phyloP scores from a whole-genome alignment of 257 asterid species.

The Rehmannia glutinosa region DNA sequence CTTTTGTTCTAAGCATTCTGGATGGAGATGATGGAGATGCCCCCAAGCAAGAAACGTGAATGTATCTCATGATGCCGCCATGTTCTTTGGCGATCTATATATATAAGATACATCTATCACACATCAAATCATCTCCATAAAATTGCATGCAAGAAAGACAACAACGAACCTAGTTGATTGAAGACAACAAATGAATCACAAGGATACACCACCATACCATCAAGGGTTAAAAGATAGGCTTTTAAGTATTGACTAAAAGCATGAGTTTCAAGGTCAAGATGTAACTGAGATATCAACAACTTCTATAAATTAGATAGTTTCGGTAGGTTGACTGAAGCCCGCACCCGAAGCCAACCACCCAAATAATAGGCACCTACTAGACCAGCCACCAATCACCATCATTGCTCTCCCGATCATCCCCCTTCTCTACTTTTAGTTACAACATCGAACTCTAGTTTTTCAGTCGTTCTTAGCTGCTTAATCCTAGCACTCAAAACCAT shows the following conservation, averaged over 20 bases:
- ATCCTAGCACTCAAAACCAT: not conserved
- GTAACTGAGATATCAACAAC: not conserved
- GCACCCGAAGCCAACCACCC: not conserved
- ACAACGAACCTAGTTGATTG: not conserved
- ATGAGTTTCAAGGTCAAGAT: not conserved
- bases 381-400: not conserved
- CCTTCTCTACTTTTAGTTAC: not conserved
- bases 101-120: conserved; percentile 14
- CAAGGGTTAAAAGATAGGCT: not conserved
- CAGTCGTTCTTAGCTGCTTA: not conserved
- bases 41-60: conserved; percentile 89
- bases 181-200: not conserved
- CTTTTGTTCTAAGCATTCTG: conserved; percentile 81
- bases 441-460: not conserved
- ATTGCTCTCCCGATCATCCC: not conserved
- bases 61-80: conserved; percentile 89
- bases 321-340: not conserved
- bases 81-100: conserved; percentile 91
- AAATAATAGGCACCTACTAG: not conserved
- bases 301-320: not conserved
- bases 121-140: not conserved
- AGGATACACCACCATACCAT: not conserved
- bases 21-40: conserved; percentile 81
- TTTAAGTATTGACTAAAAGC: not conserved
- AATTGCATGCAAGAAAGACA: not conserved